Evolutionary conservation across 441 rosid genomes (phyloP), one percentile per base, ranked within the genome.

Genomic region (Arabidopsis lyrata): DNA sequence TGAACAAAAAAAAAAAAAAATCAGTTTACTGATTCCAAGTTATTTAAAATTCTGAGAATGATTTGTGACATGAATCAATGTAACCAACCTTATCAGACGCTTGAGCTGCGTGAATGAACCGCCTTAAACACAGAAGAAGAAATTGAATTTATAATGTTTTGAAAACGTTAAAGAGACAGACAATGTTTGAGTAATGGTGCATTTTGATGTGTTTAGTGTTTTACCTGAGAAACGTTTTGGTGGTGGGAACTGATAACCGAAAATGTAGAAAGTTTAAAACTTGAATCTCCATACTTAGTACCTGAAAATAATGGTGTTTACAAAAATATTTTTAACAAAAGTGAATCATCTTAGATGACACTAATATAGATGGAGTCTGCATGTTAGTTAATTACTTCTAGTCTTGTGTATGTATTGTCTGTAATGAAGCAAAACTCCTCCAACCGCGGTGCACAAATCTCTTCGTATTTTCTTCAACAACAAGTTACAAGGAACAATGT

Each of bases 191-290:
- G n/a, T 15, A 52, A 35, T 66, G 47, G 29, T 54, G 61, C 4
- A 50, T 41, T 36, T 14, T 16, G 0, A 12, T 32, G 58, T 11
- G 14, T 55, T 22, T 10, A n/a, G n/a, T 65, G 38, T 24, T 58
- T 58, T 72, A 91, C 96, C 96, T 87, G 66, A 92, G 88, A 80
- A 90, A 90, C 32, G 89, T 85, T 83, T 88, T 90, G 59, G 85
- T 61, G 69, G 94, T 92, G 18, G 94, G 94, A 69, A 86, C 80
- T 8, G 90, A 82, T 57, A 92, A 74, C 53, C 86, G 92, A 53
- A 87, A 90, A 64, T 76, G 80, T 68, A 92, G 68, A 77, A 79
- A 83, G 73, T 84, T 90, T 44, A 90, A 77, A 68, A 88, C 81
- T 74, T 73, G 81, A 68, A 85, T 83, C 87, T 92, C 97, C 95